Conservation (phyloP, 202 grass and related monocot species). For the Eragrostis tef region DNA sequence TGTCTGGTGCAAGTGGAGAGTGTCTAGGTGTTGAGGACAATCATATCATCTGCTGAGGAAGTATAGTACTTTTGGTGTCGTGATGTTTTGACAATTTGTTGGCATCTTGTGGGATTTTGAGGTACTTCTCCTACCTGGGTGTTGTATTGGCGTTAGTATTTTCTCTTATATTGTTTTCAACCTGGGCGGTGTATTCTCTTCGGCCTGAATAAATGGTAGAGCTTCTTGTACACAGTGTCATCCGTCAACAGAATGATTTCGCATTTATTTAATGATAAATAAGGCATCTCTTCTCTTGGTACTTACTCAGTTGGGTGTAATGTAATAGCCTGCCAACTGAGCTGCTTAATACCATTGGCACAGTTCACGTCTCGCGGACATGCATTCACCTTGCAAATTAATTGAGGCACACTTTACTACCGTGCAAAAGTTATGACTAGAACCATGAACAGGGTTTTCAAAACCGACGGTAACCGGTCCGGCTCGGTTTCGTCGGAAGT, state of each 20-base stretch:
- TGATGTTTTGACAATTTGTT: not conserved
- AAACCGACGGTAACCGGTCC: no score
- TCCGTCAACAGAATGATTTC: not conserved
- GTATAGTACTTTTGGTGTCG: not conserved
- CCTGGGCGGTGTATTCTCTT: not conserved
- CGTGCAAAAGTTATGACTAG: slow-evolving; percentile 18
- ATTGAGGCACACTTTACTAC: slow-evolving; percentile 22
- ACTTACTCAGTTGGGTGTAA: slow-evolving; percentile 7
- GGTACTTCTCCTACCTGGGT: not conserved
- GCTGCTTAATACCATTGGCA: slow-evolving; percentile 28
- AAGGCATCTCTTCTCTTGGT: not conserved
- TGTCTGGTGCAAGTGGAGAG: not conserved
- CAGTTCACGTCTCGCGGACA: slow-evolving; percentile 23
- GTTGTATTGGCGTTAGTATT: not conserved
- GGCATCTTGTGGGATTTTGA: not conserved
- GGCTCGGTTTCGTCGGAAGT: no score
- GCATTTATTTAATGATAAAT: not conserved
- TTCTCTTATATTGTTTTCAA: not conserved
- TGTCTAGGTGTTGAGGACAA: not conserved
- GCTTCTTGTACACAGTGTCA: not conserved
- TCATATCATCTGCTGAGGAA: not conserved
- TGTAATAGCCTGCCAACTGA: slow-evolving; percentile 39
- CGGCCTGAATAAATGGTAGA: not conserved
- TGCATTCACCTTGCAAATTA: slow-evolving; percentile 37
- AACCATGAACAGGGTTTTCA: no score